phyloP scores from a whole-genome alignment of 129 eudicot species.

The Apium graveolens region DNA sequence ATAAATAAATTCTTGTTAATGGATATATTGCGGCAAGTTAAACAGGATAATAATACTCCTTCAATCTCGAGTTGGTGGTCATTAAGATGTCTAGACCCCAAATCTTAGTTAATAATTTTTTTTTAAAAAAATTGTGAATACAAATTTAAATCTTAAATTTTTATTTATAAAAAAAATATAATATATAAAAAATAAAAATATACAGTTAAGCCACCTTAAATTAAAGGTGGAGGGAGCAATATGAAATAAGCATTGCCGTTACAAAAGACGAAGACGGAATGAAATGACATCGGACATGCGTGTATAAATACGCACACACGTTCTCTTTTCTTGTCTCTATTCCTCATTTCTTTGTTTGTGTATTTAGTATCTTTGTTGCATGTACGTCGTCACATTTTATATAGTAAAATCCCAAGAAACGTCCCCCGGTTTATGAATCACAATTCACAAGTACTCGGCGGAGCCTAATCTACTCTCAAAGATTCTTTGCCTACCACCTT shows the following conservation, averaged over 20 bases:
- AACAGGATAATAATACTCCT: too few relatives aligned
- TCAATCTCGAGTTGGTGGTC: too few relatives aligned
- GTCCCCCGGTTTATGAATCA: background rate
- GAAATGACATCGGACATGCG: slow-evolving; percentile 8
- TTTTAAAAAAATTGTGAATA: too few relatives aligned
- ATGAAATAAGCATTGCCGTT: slow-evolving; percentile 17
- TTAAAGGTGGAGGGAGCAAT: too few relatives aligned
- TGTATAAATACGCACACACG: slow-evolving; percentile 13
- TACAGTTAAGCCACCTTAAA: too few relatives aligned
- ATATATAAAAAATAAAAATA: too few relatives aligned
- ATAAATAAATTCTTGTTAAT: too few relatives aligned
- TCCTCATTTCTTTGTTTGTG: background rate
- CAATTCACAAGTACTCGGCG: background rate
- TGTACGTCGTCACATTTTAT: background rate
- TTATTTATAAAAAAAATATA: too few relatives aligned
- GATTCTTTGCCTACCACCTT: background rate
- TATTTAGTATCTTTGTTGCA: background rate
- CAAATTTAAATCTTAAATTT: too few relatives aligned
- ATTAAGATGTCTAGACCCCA: too few relatives aligned
- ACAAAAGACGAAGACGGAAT: slow-evolving; percentile 21
- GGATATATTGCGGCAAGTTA: too few relatives aligned
- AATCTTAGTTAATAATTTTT: too few relatives aligned
- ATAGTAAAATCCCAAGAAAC: background rate
- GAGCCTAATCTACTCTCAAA: background rate
- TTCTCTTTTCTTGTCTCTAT: slow-evolving; percentile 18